Evolutionary conservation across 352 stramenopile species (phyloP).

Genomic region (Plasmopara viticola): DNA sequence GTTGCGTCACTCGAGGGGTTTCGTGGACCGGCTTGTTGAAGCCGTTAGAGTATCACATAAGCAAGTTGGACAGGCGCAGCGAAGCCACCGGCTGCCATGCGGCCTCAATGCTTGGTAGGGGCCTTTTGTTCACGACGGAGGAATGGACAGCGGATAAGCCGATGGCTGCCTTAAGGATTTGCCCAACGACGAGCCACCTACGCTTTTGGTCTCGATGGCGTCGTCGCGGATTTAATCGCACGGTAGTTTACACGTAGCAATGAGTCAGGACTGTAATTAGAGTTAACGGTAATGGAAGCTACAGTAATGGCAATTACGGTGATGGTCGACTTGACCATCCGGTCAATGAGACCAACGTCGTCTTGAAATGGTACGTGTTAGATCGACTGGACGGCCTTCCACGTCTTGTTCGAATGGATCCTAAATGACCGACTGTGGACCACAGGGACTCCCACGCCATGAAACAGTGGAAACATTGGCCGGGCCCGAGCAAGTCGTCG

Average conservation of each 20-base stretch:
- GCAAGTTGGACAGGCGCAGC: conserved; percentile 20
- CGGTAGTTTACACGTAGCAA: background rate
- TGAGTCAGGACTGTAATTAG: background rate
- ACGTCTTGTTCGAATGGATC: background rate
- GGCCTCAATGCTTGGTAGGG: background rate
- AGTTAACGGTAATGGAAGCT: background rate
- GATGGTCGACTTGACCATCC: too few relatives aligned
- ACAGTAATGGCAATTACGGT: too few relatives aligned
- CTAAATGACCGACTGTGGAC: conserved; percentile 1
- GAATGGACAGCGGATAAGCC: conserved; percentile 23
- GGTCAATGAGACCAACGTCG: background rate
- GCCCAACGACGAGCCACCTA: conserved; percentile 12
- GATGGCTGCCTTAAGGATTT: conserved; percentile 15
- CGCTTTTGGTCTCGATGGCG: conserved; percentile 22
- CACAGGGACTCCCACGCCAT: conserved; percentile 1
- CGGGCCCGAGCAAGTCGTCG: background rate
- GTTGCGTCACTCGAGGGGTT: background rate
- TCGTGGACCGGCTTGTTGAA: conserved; percentile 32
- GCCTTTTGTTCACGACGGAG: conserved; percentile 7
- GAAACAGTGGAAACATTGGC: conserved; percentile 7
- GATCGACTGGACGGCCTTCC: background rate
- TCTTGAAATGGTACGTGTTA: background rate
- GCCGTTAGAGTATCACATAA: conserved; percentile 21
- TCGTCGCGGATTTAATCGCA: background rate
- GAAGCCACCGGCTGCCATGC: conserved; percentile 5